These are phyloP conservation scores for Blastomyces parvus DNA, from an alignment of 2,329 filamentous ascomycete species.

Conservation along the genomic window DNA sequence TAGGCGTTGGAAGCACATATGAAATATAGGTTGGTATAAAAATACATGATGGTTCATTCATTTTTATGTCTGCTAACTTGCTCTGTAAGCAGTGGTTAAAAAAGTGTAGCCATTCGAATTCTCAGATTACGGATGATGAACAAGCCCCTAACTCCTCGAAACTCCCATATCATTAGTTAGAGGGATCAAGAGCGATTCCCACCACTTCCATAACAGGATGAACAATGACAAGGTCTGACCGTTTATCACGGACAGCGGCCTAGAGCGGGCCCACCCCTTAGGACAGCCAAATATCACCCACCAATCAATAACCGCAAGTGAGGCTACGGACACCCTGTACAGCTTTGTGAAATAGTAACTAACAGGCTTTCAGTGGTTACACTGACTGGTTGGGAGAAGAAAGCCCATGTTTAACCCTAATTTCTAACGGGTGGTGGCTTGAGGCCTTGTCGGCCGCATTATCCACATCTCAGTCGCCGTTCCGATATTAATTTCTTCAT, in stretches of 20 bases:
- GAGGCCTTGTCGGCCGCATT: not conserved
- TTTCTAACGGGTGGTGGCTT: not conserved
- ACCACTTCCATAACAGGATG: not conserved
- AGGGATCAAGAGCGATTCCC: not conserved
- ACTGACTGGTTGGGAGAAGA: not conserved
- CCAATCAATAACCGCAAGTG: not conserved
- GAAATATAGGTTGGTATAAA: not conserved
- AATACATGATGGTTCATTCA: not conserved
- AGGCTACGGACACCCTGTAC: not conserved
- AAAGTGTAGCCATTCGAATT: not conserved
- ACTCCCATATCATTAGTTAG: not conserved
- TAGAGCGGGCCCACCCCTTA: too few species aligned
- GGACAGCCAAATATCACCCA: not conserved
- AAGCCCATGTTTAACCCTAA: not conserved
- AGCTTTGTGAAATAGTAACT: not conserved
- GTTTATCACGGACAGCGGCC: too few species aligned
- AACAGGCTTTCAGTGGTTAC: not conserved
- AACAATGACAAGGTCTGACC: not conserved
- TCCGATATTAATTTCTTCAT: not conserved
- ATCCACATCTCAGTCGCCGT: slow-evolving; percentile 1
- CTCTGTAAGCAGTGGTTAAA: not conserved
- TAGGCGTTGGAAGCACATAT: not conserved
- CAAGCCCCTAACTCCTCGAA: not conserved
- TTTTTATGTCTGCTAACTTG: not conserved
- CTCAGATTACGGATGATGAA: not conserved